Conservation (phyloP, 2,329 filamentous ascomycete species). For the Graphilbum fragrans region DNA sequence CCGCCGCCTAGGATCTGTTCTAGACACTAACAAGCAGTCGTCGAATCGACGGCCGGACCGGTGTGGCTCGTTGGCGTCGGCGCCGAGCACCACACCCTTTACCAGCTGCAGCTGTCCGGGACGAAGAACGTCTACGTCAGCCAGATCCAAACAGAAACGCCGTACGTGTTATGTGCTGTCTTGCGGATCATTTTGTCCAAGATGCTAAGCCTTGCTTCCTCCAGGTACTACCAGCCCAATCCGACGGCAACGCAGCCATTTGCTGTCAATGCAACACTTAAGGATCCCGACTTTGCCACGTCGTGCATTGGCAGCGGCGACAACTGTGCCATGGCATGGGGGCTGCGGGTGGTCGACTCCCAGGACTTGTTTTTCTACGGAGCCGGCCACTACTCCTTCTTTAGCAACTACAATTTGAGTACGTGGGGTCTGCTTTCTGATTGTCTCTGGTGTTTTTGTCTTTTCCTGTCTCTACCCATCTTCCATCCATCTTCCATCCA, state of each 20-base stretch:
- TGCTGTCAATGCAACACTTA: slow-evolving; percentile 22
- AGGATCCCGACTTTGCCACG: slow-evolving; percentile 40
- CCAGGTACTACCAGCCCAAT: slow-evolving; percentile 51
- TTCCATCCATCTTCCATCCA: too few relatives aligned
- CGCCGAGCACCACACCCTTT: slow-evolving; percentile 32
- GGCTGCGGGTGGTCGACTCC: slow-evolving; percentile 46
- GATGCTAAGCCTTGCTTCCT: neutral
- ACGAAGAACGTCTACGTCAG: slow-evolving; percentile 33
- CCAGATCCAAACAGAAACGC: slow-evolving; percentile 27
- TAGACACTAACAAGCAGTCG: neutral
- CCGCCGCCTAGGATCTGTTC: neutral
- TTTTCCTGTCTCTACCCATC: neutral
- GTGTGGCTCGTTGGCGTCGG: slow-evolving; percentile 26
- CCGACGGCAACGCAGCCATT: slow-evolving; percentile 49
- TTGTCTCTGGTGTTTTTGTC: neutral
- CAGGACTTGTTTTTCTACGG: slow-evolving; percentile 47
- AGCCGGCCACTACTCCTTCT: slow-evolving; percentile 57
- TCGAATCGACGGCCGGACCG: slow-evolving; percentile 14
- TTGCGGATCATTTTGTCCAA: neutral
- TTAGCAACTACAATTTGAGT: slow-evolving; percentile 45
- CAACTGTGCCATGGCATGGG: slow-evolving; percentile 48
- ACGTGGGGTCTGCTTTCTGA: neutral
- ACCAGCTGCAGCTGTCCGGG: slow-evolving; percentile 33
- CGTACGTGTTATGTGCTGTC: slow-evolving; percentile 26
- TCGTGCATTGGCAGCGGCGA: slow-evolving; percentile 21